Base-by-base conservation (phyloP, 495 filamentous ascomycete species). In the Immersiella caudata region DNA sequence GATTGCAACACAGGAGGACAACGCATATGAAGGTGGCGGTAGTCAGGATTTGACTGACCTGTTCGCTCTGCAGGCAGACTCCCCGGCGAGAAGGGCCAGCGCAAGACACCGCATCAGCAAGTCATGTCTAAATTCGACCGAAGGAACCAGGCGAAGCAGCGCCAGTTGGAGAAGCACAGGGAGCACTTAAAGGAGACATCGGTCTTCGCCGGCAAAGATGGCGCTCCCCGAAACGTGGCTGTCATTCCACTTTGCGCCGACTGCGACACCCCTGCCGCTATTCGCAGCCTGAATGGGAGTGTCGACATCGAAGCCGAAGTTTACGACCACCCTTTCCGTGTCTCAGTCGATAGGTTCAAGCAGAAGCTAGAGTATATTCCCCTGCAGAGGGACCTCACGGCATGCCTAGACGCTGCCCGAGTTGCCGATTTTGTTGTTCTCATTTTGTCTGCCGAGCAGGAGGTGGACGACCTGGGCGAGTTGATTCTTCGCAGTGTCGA, bases 51-150 rank as follows among this genome's bases (percentile, higher is more conserved):
- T 3, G 18, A 33, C 56, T 59, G 22, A 58, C 60, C 18, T 20
- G 11, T 26, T 49, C 22, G 12, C 26, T n/a, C 35, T 55, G 64
- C 24, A 83, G 81, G 80, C 71, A 78, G 78, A 63, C 73, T 81
- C 35, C 74, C 78, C 6, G 78, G 76, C 60, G 79, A 83, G 76
- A 90, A 79, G 74, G 86, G 88, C 46, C 82, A 81, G 67, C 89
- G 94, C 67, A 96, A 92, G 79, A 96, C 94, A 51, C 91, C 91
- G 66, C 93, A 97, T 77, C 96, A 98, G 75, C 92, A 97, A 80
- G 85, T 96, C 76, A 96, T 96, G 92, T 96, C 94, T 40, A 99
- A 97, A 80, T 82, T 99, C 77, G 93, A 96, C 79, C 90, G 95
- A 36, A 86, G 91, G 73, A 97, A 99, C 79, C 92, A 94, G 81